Evolutionary conservation across 495 filamentous ascomycete species (phyloP), one percentile per base, ranked within the genome.

Genomic region (Aspergillus ostianus): DNA sequence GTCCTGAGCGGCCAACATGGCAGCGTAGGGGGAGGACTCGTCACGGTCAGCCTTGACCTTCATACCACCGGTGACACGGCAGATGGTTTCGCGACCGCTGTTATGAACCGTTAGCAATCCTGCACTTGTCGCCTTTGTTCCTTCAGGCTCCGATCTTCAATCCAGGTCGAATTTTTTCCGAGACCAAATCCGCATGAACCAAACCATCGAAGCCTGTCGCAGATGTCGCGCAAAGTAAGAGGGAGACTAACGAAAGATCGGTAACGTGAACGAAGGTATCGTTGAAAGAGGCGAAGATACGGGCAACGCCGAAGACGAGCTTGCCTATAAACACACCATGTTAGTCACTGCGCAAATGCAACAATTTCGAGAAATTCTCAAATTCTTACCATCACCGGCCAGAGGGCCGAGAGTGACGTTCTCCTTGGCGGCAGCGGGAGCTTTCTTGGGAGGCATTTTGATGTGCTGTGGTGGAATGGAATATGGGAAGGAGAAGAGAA

Each of bases 31-130:
- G 52, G 93, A 97, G 62, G 93, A 97, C 85, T 99, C 94, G 82
- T 99, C 94, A 83, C 94, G 92, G 78, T 99, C 94, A 78, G 94
- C 94, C 89, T 99, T 99, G 84, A 99, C 94, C 85, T 99, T 99
- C 94, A 98, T 98, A 75, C 94, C 94, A 80, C 94, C 94, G 69
- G 94, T 99, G 60, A 99, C 92, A 88, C 94, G 92, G 86, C 84
- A 87, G 81, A 99, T 93, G 81, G 94, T 99, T 92, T 99, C 94
- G 82, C 94, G 94, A 82, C 94, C 94, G 81, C 91, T 96, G 86
- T 82, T 80, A 80, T 86, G 78, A 78, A 78, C 81, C 73, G 80
- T 91, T 81, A 90, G 87, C 81, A 77, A 36, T 18, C 29, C 45
- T 60, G 57, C 52, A 41, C 46, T 10, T 30, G 27, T 53, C 19